Evolutionary conservation across 306 rosid species (phyloP).

Genomic region (Cucumis cinereus): DNA sequence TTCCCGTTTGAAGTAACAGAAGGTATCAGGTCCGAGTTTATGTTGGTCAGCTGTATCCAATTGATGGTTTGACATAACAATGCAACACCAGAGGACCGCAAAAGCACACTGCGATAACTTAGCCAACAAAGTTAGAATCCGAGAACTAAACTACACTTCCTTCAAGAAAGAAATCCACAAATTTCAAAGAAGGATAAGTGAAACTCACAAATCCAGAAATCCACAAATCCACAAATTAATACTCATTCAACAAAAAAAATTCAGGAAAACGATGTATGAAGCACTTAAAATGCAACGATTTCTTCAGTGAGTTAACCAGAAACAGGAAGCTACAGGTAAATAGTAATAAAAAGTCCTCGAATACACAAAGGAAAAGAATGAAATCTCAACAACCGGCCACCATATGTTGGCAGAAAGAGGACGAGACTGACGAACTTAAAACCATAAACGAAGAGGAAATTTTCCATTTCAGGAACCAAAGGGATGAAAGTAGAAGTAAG

Average conservation of each 20-base stretch:
- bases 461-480: too few relatives aligned
- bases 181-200: background rate
- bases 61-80: conserved; percentile 50
- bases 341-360: background rate
- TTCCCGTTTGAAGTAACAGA: conserved; percentile 50
- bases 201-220: too few relatives aligned
- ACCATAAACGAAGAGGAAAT: too few relatives aligned
- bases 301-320: background rate
- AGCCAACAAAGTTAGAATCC: background rate
- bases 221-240: too few relatives aligned
- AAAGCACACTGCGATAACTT: conserved; percentile 13
- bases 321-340: background rate
- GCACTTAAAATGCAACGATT: background rate
- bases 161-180: background rate
- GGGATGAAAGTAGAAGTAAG: too few relatives aligned
- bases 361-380: background rate
- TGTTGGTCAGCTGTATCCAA: conserved; percentile 18
- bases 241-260: background rate
- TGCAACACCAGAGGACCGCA: conserved; percentile 23
- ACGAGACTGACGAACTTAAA: background rate
- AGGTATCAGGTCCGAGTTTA: conserved; percentile 65
- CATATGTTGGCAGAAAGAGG: background rate
- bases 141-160: background rate
- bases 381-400: background rate
- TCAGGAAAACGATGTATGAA: background rate